A percentile compares a stretch with the other conserved stretches of the same genome.
phyloP scores from a whole-genome alignment of 2,329 filamentous ascomycete genomes.

The Hypoxylon sp. region DNA sequence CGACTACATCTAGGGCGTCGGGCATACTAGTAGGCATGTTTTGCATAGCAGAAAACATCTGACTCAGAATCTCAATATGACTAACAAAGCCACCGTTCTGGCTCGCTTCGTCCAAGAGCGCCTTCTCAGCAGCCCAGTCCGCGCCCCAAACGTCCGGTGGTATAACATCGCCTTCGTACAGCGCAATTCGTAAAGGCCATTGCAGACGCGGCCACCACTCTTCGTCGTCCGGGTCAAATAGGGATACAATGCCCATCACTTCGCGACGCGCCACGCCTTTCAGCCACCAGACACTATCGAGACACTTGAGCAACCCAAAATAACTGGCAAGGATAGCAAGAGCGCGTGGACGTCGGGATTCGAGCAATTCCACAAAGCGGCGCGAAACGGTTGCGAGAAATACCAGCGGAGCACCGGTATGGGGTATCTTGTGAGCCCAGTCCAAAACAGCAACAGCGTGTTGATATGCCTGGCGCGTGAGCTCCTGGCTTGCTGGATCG shows the following conservation, averaged over 20 bases:
- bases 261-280: conserved; percentile 76
- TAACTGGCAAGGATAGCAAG: conserved; percentile 76
- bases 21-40: conserved; percentile 49
- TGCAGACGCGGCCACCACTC: conserved; percentile 74
- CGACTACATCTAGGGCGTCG: conserved; percentile 36
- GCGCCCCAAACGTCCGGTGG: conserved; percentile 71
- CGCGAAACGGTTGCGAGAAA: conserved; percentile 76
- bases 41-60: conserved; percentile 57
- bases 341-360: conserved; percentile 71
- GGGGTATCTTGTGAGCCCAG: conserved; percentile 74
- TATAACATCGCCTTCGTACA: conserved; percentile 69
- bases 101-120: conserved; percentile 53
- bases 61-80: conserved; percentile 64
- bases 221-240: conserved; percentile 70
- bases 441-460: conserved; percentile 77
- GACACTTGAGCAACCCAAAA: conserved; percentile 74
- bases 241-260: conserved; percentile 73
- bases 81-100: conserved; percentile 56
- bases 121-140: conserved; percentile 64
- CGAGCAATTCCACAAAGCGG: conserved; percentile 72
- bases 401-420: conserved; percentile 71
- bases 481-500: conserved; percentile 38
- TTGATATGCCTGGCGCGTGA: conserved; percentile 70
- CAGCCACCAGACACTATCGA: conserved; percentile 78
- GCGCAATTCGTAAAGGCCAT: conserved; percentile 72